phyloP scores from a whole-genome alignment of 169 alveolate species.

The Plasmodium gonderi region DNA sequence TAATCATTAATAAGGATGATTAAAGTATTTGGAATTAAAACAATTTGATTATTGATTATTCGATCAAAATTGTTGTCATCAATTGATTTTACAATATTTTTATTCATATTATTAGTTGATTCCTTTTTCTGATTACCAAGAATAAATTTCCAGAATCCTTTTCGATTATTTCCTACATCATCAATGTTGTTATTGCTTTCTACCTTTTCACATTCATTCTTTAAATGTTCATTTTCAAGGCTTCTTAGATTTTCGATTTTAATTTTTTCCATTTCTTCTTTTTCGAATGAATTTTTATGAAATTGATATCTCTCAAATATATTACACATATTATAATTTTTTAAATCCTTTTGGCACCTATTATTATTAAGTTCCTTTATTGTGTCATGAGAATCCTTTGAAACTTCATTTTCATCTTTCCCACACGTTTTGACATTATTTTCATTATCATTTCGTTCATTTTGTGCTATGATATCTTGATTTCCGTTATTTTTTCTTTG shows the following conservation, averaged over 20 bases:
- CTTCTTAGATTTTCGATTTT: slow-evolving; percentile 16
- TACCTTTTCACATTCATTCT: background rate
- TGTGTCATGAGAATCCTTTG: slow-evolving; percentile 3
- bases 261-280: background rate
- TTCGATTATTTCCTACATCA: background rate
- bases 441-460: background rate
- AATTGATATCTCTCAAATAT: background rate
- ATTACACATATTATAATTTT: background rate
- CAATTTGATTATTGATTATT: slow-evolving; percentile 23
- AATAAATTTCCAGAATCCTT: slow-evolving; percentile 58
- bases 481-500: background rate
- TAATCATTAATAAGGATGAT: slow-evolving; percentile 43
- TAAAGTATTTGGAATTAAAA: slow-evolving; percentile 26
- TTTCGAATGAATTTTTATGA: background rate
- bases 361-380: background rate
- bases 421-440: background rate
- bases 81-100: background rate
- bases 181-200: background rate
- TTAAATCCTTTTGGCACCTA: background rate
- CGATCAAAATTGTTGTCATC: slow-evolving; percentile 38
- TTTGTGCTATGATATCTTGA: background rate
- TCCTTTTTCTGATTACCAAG: slow-evolving; percentile 15
- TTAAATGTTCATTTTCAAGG: slow-evolving; percentile 15
- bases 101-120: background rate
- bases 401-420: background rate